Evolutionary conservation across 352 stramenopile species (phyloP), one percentile per base, ranked within the genome.

Genomic region (Globisporangium nodosum): DNA sequence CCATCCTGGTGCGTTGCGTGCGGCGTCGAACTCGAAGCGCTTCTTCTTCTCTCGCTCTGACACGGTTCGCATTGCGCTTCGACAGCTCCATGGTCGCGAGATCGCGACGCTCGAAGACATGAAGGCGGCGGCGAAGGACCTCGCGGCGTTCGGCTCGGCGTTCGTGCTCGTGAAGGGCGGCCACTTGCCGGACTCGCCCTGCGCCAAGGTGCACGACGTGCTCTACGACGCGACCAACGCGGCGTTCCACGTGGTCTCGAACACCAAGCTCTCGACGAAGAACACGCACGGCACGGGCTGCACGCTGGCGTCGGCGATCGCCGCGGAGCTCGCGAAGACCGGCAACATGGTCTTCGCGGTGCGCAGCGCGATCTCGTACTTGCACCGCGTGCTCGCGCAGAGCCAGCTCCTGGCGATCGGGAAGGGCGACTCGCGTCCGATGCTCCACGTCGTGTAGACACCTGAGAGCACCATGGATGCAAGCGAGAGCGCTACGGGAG

Each of bases 91-190:
- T 2, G 66, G 63, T 50, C 70, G 72, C n/a, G 33, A 54, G 47
- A 85, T 85, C 61, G 51, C 63, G 13, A 70, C 74, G 37, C 58
- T 89, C 18, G 68, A 74, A 1, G 72, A 78, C 30, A 89, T 97
- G 56, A 85, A 96, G 63, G 47, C 63, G 15, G 92, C 78, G 2
- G 94, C 94, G 3, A 42, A 60, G 33, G 87, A 94, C 13, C 77
- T 98, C 20, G 65, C 92, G 1, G 54, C 45, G 12, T 76, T 94
- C 39, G 73, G 75, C 21, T 78, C 74, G 15, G 53, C 58, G 12
- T 82, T 80, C 40, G 90, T 98, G 52, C 74, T 98, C 42, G 87
- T 98, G 54, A 98, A 98, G 56, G 94, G 94, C 39, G 92, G 94
- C 5, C 94, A 98, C 75, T 69, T 78, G 53, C 64, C 61, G 15